Conservation (phyloP, 345 rosid species). For the Gossypium raimondii region DNA sequence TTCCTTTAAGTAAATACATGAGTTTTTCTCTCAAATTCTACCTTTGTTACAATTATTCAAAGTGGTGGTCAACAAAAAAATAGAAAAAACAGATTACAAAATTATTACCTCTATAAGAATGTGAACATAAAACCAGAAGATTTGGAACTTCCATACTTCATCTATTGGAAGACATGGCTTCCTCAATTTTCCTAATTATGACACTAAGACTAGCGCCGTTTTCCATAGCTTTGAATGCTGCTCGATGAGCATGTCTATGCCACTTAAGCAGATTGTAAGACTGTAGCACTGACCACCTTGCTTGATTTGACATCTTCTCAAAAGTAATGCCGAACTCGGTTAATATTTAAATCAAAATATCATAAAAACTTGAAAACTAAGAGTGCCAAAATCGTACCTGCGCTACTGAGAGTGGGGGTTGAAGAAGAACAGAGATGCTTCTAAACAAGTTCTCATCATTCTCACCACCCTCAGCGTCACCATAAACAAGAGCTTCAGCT, state of each 20-base stretch:
- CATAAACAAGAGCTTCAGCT: slow-evolving; percentile 87
- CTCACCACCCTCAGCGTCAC: slow-evolving; percentile 96
- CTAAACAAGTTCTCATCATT: slow-evolving; percentile 91
- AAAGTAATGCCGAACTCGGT: background rate
- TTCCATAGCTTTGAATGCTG: slow-evolving; percentile 82
- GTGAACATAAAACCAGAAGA: background rate
- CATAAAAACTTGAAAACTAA: background rate
- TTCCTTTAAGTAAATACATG: too few relatives aligned
- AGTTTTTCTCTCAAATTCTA: too few relatives aligned
- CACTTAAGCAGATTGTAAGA: slow-evolving; percentile 88
- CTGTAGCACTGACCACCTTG: slow-evolving; percentile 86
- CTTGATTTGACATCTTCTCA: slow-evolving; percentile 95
- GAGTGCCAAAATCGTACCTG: slow-evolving; percentile 40
- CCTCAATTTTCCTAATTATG: slow-evolving; percentile 74
- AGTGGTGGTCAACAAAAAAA: background rate
- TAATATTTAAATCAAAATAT: background rate
- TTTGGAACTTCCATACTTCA: slow-evolving; percentile 18
- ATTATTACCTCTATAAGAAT: background rate
- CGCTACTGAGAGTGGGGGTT: slow-evolving; percentile 75
- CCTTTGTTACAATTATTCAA: background rate
- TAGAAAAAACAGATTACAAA: background rate
- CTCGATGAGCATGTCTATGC: slow-evolving; percentile 71
- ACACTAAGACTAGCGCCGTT: slow-evolving; percentile 66
- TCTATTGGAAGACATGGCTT: slow-evolving; percentile 50
- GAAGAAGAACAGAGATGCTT: slow-evolving; percentile 75